Conservation (phyloP, 257 asterid species). For the Nemophila menziesii region DNA sequence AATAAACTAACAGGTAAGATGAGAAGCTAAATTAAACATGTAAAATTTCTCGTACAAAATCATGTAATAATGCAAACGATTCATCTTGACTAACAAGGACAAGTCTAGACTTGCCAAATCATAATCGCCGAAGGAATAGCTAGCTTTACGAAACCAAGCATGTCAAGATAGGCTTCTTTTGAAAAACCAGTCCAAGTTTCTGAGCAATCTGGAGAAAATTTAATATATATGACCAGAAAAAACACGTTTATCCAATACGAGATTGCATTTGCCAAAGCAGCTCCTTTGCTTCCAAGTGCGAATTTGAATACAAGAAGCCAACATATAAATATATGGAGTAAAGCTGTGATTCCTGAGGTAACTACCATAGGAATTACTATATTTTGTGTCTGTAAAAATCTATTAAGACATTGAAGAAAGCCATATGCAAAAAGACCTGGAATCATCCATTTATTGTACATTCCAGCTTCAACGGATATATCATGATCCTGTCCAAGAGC, state of each 20-base stretch:
- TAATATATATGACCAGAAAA: slow-evolving; percentile 28
- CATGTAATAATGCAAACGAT: not conserved
- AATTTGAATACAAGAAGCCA: slow-evolving; percentile 38
- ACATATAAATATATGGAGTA: slow-evolving; percentile 36
- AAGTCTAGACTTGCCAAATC: slow-evolving; percentile 36
- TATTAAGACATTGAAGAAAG: slow-evolving; percentile 41
- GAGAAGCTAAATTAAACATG: not conserved
- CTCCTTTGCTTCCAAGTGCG: slow-evolving; percentile 38
- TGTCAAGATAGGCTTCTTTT: slow-evolving; percentile 28
- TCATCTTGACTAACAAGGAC: not conserved
- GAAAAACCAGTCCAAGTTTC: slow-evolving; percentile 45
- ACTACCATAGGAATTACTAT: slow-evolving; percentile 50
- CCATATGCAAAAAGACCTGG: slow-evolving; percentile 48
- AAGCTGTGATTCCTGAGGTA: slow-evolving; percentile 32
- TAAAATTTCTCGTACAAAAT: not conserved
- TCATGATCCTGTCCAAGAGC: slow-evolving; percentile 41
- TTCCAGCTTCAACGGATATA: slow-evolving; percentile 44
- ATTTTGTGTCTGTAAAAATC: slow-evolving; percentile 52
- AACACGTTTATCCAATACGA: slow-evolving; percentile 52
- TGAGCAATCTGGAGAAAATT: slow-evolving; percentile 30
- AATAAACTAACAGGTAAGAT: not conserved
- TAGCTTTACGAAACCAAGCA: slow-evolving; percentile 32
- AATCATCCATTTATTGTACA: slow-evolving; percentile 48
- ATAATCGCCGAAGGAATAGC: slow-evolving; percentile 59
- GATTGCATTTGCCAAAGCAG: slow-evolving; percentile 47